phyloP scores from a whole-genome alignment of 208 protist genomes.

The Naegleria lovaniensis region DNA sequence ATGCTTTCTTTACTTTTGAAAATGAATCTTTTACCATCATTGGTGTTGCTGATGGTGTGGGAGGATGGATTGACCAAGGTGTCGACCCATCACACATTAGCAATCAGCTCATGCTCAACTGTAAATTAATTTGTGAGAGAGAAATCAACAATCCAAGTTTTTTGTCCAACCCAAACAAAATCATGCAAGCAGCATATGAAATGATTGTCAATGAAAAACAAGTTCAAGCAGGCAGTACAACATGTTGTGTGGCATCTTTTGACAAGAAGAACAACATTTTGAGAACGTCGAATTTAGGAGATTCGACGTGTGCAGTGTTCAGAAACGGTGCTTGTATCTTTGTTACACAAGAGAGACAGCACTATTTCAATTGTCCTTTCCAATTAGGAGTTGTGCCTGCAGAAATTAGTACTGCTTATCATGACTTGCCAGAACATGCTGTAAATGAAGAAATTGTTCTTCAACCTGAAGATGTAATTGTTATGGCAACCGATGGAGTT shows the following conservation, averaged over 20 bases:
- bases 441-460: neutral
- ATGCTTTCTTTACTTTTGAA: neutral
- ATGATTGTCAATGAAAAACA: conserved; percentile 63
- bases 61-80: conserved; percentile 69
- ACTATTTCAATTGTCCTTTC: conserved; percentile 82
- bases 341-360: conserved; percentile 72
- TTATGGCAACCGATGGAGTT: neutral
- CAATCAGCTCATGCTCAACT: conserved; percentile 76
- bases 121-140: conserved; percentile 72
- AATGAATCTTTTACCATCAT: conserved; percentile 61
- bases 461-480: neutral
- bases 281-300: conserved; percentile 26
- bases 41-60: conserved; percentile 80
- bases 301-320: conserved; percentile 71
- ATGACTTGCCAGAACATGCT: neutral
- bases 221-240: conserved; percentile 77
- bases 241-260: conserved; percentile 64
- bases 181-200: conserved; percentile 69
- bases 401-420: neutral
- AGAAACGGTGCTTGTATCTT: conserved; percentile 60
- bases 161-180: conserved; percentile 62
- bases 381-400: conserved; percentile 72
- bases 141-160: conserved; percentile 55
- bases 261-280: neutral
- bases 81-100: conserved; percentile 71